Conservation (phyloP, 2,329 filamentous ascomycete genomes). For the Juglanconis sp. region DNA sequence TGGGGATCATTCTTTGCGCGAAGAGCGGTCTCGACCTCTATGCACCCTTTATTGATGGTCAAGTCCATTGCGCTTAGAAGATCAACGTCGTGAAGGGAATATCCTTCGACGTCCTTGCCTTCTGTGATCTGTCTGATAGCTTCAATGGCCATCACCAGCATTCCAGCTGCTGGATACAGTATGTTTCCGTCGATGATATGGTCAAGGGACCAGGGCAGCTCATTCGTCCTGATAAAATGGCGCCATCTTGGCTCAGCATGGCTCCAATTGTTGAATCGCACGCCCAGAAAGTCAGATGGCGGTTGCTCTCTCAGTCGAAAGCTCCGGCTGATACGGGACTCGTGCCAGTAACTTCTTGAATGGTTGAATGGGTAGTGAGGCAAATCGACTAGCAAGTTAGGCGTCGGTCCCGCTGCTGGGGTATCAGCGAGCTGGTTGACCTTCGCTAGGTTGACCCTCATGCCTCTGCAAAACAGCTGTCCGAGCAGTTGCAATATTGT, state of each 20-base stretch:
- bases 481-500: neutral
- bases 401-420: neutral
- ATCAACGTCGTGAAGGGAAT: no score
- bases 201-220: neutral
- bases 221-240: neutral
- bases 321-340: neutral
- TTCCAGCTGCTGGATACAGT: neutral
- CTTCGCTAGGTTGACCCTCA: neutral
- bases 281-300: neutral
- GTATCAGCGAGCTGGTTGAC: neutral
- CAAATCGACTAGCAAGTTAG: neutral
- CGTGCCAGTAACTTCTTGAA: neutral
- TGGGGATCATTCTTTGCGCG: no score
- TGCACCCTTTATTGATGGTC: no score
- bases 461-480: neutral
- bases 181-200: neutral
- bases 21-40: no score
- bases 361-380: neutral
- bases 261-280: neutral
- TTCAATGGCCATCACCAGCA: conserved; percentile 3
- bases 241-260: neutral
- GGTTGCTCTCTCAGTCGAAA: neutral
- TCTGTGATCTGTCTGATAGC: neutral
- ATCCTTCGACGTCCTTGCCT: no score
- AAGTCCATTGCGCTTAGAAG: no score